Percentiles rank a stretch among this genome's conserved stretches.
Conservation (phyloP, 2,329 filamentous ascomycete genomes). For the Colletotrichum neosansevieriae region DNA sequence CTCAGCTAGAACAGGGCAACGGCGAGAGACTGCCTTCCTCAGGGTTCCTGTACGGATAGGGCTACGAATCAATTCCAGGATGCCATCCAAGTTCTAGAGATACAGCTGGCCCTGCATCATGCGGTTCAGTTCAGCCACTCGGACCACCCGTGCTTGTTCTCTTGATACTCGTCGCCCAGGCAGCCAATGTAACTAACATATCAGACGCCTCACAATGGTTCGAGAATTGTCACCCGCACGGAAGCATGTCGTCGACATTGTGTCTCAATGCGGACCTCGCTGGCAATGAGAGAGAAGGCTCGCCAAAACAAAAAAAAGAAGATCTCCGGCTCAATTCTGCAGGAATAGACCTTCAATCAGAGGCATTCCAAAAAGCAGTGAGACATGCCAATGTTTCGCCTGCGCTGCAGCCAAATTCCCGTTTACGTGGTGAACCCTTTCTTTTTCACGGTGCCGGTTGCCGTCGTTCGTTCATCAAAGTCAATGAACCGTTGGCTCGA, state of each 20-base stretch:
- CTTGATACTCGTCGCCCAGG: slow-evolving; percentile 21
- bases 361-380: slow-evolving; percentile 20
- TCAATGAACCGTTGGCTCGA: slow-evolving; percentile 21
- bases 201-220: slow-evolving; percentile 2
- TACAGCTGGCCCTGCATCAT: slow-evolving; percentile 12
- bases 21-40: slow-evolving; percentile 3
- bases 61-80: slow-evolving; percentile 16
- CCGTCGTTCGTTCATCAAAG: slow-evolving; percentile 17
- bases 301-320: too few species aligned
- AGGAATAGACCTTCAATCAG: slow-evolving; percentile 14
- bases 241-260: neutral
- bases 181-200: slow-evolving; percentile 21
- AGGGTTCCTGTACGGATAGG: slow-evolving; percentile 6
- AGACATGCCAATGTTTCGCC: slow-evolving; percentile 39
- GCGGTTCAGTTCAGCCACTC: slow-evolving; percentile 24
- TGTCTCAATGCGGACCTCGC: slow-evolving; percentile 6
- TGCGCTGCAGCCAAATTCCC: slow-evolving; percentile 21
- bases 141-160: slow-evolving; percentile 20
- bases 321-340: neutral
- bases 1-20: neutral
- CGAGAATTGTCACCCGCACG: slow-evolving; percentile 17
- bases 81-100: slow-evolving; percentile 1
- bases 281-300: neutral
- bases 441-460: neutral
- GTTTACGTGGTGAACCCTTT: neutral